Base-by-base conservation (phyloP, 2,329 filamentous ascomycete species). In the Fusarium sp. region DNA sequence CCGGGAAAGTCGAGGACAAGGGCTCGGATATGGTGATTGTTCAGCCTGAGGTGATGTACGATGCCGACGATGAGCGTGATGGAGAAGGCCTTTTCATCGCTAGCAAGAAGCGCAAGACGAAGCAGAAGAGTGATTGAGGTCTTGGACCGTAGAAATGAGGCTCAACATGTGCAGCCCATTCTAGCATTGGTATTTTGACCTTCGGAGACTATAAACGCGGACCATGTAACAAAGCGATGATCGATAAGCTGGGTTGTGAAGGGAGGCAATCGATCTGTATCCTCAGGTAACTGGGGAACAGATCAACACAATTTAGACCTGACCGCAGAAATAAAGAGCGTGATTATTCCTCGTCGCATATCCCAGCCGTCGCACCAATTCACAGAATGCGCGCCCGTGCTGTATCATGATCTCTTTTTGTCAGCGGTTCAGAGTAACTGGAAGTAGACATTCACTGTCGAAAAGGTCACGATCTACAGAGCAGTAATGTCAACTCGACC, bases 331-430 rank as follows among this genome's bases (percentile, higher is more conserved):
- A n/a, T n/a, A 12, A 18, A 18, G 34, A 38, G 6, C 34, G 34
- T n/a, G 34, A n/a, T 38, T 38, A 38, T 38, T 38, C 4, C 3
- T 38, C 10, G 18, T n/a, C 1, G 10, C 10, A n/a, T n/a, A 18
- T 4, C 34, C 2, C 1, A n/a, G 16, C 8, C 18, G 3, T 38
- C 5, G 1, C 10, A 12, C 1, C 34, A 1, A 4, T n/a, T 38
- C 34, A 38, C 34, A 2, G 18, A n/a, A 2, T n/a, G 10, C 6
- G 10, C 10, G 0, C 6, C 1, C 10, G 1, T 38, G 10, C 34
- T n/a, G 10, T 12, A n/a, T n/a, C 10, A 11, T n/a, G 6, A n/a
- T 1, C 6, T 12, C 34, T 38, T n/a, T 12, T 1, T 12, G 9
- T 6, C 3, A 11, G 34, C 34, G 2, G 4, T 12, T 38, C 18